These are phyloP conservation scores for Diplotaxis tenuifolia DNA, from an alignment of 345 rosid genomes.

Conservation along the genomic window DNA sequence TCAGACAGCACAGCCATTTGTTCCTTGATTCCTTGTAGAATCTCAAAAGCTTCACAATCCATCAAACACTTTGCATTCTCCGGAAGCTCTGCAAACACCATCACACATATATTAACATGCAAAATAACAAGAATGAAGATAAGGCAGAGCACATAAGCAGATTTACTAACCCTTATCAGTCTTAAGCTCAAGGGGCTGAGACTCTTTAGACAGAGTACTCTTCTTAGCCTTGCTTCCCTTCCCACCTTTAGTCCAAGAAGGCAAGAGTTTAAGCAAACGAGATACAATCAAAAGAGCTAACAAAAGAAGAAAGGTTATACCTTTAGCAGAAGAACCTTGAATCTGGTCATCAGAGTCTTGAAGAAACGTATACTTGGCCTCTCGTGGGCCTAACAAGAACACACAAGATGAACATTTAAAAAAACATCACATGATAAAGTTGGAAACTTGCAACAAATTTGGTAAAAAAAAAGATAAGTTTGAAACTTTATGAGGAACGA, in stretches of 20 bases:
- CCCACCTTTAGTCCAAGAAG: slow-evolving; percentile 43
- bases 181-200: slow-evolving; percentile 57
- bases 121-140: background rate
- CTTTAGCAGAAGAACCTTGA: slow-evolving; percentile 41
- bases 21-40: slow-evolving; percentile 72
- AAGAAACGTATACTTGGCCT: slow-evolving; percentile 26
- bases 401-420: background rate
- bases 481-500: background rate
- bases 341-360: slow-evolving; percentile 40
- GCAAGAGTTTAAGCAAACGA: background rate
- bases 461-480: no score
- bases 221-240: slow-evolving; percentile 54
- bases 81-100: slow-evolving; percentile 65
- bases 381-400: slow-evolving; percentile 26
- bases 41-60: slow-evolving; percentile 81
- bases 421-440: background rate
- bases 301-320: slow-evolving; percentile 18
- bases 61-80: slow-evolving; percentile 64
- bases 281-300: background rate
- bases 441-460: no score
- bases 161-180: slow-evolving; percentile 51
- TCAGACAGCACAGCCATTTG: slow-evolving; percentile 68
- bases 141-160: background rate
- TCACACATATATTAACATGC: slow-evolving; percentile 1
- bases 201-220: slow-evolving; percentile 44